Conservation (phyloP, 768 basidiomycete genomes). For the Exidia glandulosa region DNA sequence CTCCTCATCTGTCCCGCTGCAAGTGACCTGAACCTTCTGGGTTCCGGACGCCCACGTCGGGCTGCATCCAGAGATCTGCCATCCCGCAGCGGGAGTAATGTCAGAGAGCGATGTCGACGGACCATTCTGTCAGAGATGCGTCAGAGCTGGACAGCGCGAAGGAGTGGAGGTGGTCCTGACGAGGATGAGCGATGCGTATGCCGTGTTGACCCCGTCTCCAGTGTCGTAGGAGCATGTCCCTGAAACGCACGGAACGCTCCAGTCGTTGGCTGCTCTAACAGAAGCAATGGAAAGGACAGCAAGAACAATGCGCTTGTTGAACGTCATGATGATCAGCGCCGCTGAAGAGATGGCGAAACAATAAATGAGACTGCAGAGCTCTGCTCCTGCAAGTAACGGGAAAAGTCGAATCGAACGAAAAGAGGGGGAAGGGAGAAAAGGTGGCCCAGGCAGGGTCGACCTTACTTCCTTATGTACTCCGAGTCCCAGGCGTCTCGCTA, state of each 20-base stretch:
- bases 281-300: not conserved
- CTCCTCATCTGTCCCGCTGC: not conserved
- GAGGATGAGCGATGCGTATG: not conserved
- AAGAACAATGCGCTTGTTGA: too few species aligned
- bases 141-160: not conserved
- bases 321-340: too few species aligned
- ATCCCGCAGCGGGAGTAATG: not conserved
- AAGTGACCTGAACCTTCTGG: not conserved
- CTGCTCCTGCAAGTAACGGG: too few species aligned
- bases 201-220: conserved; percentile 2
- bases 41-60: not conserved
- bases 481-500: too few species aligned
- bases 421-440: too few species aligned
- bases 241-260: not conserved
- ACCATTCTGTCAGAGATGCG: not conserved
- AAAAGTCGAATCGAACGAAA: too few species aligned
- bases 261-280: not conserved
- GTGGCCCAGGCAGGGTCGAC: too few species aligned
- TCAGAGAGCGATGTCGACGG: not conserved
- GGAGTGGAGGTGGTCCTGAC: not conserved
- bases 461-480: too few species aligned
- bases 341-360: too few species aligned
- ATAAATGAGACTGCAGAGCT: too few species aligned
- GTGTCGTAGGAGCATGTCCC: conserved; percentile 2
- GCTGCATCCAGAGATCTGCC: not conserved